These are phyloP conservation scores for Stachybotrys elegans DNA, from an alignment of 2,329 filamentous ascomycete species.

Conservation along the genomic window DNA sequence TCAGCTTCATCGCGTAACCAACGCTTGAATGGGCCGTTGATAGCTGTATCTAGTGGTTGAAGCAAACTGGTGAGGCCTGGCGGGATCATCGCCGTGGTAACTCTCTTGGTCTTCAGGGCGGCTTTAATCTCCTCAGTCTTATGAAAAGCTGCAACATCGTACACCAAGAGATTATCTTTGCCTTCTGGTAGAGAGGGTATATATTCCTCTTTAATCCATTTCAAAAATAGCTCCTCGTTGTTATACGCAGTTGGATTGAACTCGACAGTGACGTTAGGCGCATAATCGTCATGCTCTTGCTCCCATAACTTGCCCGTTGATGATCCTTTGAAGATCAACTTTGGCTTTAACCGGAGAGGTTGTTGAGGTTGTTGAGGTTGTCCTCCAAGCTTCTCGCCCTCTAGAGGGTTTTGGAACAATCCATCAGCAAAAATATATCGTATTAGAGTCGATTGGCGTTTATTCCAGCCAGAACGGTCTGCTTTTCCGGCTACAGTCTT, in stretches of 20 bases:
- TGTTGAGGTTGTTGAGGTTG: not conserved
- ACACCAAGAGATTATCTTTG: not conserved
- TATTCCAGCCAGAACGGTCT: conserved; percentile 1
- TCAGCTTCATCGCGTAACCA: not conserved
- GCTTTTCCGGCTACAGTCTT: not conserved
- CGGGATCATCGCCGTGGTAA: not conserved
- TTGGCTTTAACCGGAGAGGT: conserved; percentile 1
- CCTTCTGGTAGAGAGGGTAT: not conserved
- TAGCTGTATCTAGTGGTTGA: too few relatives aligned
- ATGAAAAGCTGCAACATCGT: conserved; percentile 3
- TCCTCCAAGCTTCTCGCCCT: not conserved
- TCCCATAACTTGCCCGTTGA: not conserved
- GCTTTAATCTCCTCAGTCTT: conserved; percentile 2
- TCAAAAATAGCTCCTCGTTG: conserved; percentile 3
- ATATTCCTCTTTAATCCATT: not conserved
- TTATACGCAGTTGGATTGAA: conserved; percentile 4
- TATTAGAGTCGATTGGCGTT: conserved; percentile 1
- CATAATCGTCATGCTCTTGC: not conserved
- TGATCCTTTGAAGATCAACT: conserved; percentile 2
- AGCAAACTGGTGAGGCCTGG: too few relatives aligned
- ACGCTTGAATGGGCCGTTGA: not conserved
- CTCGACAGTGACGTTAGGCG: conserved; percentile 1
- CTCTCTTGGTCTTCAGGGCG: not conserved
- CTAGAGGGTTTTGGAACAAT: not conserved
- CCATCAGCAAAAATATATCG: conserved; percentile 3